phyloP scores from a whole-genome alignment of 1,284 basidiomycete genomes.

The Boletus semigastroideus region DNA sequence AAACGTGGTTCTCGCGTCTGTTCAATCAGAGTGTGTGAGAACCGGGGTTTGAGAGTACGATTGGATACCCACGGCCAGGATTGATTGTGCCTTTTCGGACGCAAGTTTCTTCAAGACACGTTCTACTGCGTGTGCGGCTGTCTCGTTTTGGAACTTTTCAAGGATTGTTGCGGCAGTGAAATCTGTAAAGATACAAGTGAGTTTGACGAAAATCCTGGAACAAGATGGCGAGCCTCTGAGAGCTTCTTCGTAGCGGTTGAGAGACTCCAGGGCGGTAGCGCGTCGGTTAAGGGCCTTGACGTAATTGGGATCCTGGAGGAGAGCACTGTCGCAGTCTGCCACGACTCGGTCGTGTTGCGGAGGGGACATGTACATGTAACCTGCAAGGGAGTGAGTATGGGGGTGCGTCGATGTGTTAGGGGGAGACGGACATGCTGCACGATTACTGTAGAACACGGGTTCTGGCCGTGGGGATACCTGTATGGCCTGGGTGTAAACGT shows the following conservation, averaged over 20 bases:
- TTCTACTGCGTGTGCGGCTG: slow-evolving; percentile 83
- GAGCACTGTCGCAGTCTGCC: slow-evolving; percentile 88
- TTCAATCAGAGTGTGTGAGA: not conserved
- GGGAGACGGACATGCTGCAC: slow-evolving; percentile 81
- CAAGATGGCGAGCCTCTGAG: slow-evolving; percentile 62
- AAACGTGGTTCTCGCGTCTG: slow-evolving; percentile 81
- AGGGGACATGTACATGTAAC: slow-evolving; percentile 89
- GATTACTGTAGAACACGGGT: slow-evolving; percentile 96
- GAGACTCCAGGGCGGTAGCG: slow-evolving; percentile 81
- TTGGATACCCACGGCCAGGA: slow-evolving; percentile 52
- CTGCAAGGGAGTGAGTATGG: slow-evolving; percentile 39
- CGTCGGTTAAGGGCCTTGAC: slow-evolving; percentile 96
- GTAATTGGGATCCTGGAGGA: slow-evolving; percentile 84
- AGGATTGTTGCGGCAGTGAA: slow-evolving; percentile 96
- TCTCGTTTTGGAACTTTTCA: slow-evolving; percentile 87
- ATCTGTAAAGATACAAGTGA: slow-evolving; percentile 49
- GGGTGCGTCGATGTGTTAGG: not conserved
- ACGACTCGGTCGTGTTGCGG: slow-evolving; percentile 85
- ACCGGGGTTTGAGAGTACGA: not conserved
- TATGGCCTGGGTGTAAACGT: slow-evolving; percentile 92
- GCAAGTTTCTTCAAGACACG: slow-evolving; percentile 89
- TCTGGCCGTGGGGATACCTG: slow-evolving; percentile 82
- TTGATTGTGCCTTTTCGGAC: slow-evolving; percentile 67
- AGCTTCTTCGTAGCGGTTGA: slow-evolving; percentile 75
- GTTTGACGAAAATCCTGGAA: not conserved